Conservation (phyloP, 805 yeast species). For the Aciculoconidium aculeatum region DNA sequence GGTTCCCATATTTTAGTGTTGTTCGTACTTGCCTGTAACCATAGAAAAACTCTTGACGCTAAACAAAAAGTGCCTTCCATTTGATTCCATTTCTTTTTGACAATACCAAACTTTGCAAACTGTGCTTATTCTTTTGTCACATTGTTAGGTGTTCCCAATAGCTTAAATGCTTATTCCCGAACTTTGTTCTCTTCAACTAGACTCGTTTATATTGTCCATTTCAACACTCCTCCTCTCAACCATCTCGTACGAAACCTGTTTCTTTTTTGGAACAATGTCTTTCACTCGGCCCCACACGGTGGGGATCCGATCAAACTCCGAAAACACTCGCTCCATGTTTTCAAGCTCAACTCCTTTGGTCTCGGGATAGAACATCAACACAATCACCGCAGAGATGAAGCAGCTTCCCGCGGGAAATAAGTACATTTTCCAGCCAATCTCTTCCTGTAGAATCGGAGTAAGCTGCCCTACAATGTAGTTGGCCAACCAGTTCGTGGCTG, state of each 20-base stretch:
- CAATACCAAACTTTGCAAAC: too few relatives aligned
- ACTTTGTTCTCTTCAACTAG: too few relatives aligned
- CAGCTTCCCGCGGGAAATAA: slow-evolving; percentile 36
- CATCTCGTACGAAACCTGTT: slow-evolving; percentile 4
- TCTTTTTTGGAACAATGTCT: too few relatives aligned
- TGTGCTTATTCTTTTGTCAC: too few relatives aligned
- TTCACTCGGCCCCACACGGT: slow-evolving; percentile 11
- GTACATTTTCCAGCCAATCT: slow-evolving; percentile 38
- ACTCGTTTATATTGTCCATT: not conserved
- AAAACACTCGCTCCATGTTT: slow-evolving; percentile 35
- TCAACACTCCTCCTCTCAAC: not conserved
- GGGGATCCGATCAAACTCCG: slow-evolving; percentile 22
- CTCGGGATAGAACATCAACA: slow-evolving; percentile 34
- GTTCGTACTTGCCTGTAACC: too few relatives aligned
- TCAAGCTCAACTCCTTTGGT: slow-evolving; percentile 41
- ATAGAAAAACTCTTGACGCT: too few relatives aligned
- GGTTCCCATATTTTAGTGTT: too few relatives aligned
- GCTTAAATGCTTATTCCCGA: too few relatives aligned
- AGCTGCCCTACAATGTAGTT: slow-evolving; percentile 41
- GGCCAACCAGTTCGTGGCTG: slow-evolving; percentile 42
- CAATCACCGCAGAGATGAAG: slow-evolving; percentile 28
- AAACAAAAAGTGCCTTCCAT: too few relatives aligned
- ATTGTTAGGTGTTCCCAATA: too few relatives aligned
- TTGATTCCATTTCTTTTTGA: too few relatives aligned
- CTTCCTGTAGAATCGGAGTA: slow-evolving; percentile 36